Percentiles rank a stretch among this genome's conserved stretches.
These are phyloP conservation scores for Russula abietina DNA, from an alignment of 768 basidiomycete species.

Conservation along the genomic window DNA sequence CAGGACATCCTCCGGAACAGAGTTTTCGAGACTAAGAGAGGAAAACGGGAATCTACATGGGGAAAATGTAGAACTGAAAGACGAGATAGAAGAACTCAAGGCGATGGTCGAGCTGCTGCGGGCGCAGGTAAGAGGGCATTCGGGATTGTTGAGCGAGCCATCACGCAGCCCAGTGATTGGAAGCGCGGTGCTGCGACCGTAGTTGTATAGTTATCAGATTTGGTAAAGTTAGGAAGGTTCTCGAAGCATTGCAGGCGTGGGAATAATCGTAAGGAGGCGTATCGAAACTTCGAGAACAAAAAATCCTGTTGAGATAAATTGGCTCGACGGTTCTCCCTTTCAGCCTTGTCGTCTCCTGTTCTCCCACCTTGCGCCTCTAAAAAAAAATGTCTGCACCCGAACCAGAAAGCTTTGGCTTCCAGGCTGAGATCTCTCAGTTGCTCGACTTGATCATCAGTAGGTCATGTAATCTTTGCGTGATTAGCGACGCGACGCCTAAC, in stretches of 20 bases:
- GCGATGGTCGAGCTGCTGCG: conserved; percentile 67
- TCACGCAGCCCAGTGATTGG: conserved; percentile 36
- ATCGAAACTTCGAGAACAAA: conserved; percentile 45
- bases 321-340: conserved; percentile 27
- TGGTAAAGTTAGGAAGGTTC: conserved; percentile 30
- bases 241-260: conserved; percentile 23
- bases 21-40: conserved; percentile 39
- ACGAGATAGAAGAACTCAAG: conserved; percentile 59
- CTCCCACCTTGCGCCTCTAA: conserved; percentile 23
- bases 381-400: conserved; percentile 55
- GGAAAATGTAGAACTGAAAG: conserved; percentile 50
- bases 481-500: conserved; percentile 5
- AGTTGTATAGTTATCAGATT: not conserved
- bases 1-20: conserved; percentile 12
- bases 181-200: conserved; percentile 11
- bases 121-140: conserved; percentile 46
- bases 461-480: conserved; percentile 29
- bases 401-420: conserved; percentile 89
- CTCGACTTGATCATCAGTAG: conserved; percentile 97
- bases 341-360: conserved; percentile 18
- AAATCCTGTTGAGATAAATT: conserved; percentile 33
- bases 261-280: conserved; percentile 24
- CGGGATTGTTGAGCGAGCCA: conserved; percentile 42
- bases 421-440: conserved; percentile 98
- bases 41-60: conserved; percentile 50